Conservation (phyloP, 179 eudicot genomes). For the Heliamphora pulchella region DNA sequence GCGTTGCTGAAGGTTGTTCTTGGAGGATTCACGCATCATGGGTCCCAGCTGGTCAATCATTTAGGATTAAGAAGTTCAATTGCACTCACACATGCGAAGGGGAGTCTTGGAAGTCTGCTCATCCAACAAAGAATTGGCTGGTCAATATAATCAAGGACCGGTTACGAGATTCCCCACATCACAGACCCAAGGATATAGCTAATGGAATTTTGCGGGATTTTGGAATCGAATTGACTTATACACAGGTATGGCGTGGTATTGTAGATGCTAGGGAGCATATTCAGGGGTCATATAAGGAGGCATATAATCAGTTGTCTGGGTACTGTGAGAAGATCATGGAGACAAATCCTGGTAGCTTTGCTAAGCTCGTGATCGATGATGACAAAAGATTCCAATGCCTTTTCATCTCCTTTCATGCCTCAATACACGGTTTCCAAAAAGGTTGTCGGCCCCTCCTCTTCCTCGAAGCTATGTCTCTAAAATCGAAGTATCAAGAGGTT, state of each 20-base stretch:
- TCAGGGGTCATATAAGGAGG: constrained; percentile 71
- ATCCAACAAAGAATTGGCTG: constrained; percentile 68
- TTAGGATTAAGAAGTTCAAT: constrained; percentile 43
- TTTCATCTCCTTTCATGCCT: constrained; percentile 64
- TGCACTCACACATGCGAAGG: constrained; percentile 45
- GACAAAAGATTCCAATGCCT: constrained; percentile 67
- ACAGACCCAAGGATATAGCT: constrained; percentile 75
- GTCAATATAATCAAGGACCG: constrained; percentile 73
- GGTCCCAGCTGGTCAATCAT: constrained; percentile 37
- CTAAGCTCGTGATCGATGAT: constrained; percentile 50
- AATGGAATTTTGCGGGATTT: constrained; percentile 57
- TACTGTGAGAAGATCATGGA: constrained; percentile 69
- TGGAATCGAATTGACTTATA: constrained; percentile 58
- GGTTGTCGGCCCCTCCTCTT: constrained; percentile 86
- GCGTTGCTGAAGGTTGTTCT: constrained; percentile 51
- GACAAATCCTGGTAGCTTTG: constrained; percentile 73
- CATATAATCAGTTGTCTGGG: constrained; percentile 63
- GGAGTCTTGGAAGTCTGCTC: constrained; percentile 44
- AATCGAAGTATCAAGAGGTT: constrained; percentile 68
- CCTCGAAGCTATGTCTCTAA: constrained; percentile 63
- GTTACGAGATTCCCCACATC: constrained; percentile 60
- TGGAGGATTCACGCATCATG: constrained; percentile 54
- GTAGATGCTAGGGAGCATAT: constrained; percentile 76
- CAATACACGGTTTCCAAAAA: constrained; percentile 56
- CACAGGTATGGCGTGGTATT: constrained; percentile 84